Conservation (phyloP, 1,139 yeast species). For the Yamadazyma friedrichii region DNA sequence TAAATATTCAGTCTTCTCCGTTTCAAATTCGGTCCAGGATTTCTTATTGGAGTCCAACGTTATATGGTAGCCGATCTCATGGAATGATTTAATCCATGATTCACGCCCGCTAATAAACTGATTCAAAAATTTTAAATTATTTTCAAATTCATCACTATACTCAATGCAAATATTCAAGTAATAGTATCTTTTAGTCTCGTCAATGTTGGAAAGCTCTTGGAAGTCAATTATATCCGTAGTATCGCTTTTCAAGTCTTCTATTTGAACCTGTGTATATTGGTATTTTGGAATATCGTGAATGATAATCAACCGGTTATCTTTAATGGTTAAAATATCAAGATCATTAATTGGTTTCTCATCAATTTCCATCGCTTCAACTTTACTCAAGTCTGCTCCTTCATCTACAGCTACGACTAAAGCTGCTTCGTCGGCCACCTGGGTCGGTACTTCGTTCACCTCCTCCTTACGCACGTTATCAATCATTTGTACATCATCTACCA, state of each 20-base stretch:
- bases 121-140: conserved; percentile 20
- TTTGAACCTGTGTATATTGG: conserved; percentile 21
- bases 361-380: background rate
- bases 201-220: conserved; percentile 12
- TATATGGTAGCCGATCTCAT: conserved; percentile 36
- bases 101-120: conserved; percentile 23
- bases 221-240: conserved; percentile 11
- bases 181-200: conserved; percentile 17
- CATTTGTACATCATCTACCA: background rate
- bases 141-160: conserved; percentile 30
- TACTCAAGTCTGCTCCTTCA: background rate
- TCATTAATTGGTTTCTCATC: background rate
- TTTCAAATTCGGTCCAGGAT: conserved; percentile 31
- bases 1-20: conserved; percentile 27
- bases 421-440: background rate
- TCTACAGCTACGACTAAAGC: background rate
- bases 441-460: background rate
- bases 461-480: background rate
- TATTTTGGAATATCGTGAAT: conserved; percentile 32
- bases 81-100: conserved; percentile 18
- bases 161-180: conserved; percentile 36
- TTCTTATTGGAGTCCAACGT: conserved; percentile 35
- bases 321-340: background rate
- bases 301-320: conserved; percentile 19
- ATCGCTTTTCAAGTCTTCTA: conserved; percentile 9